These are phyloP conservation scores for Aspergillus sp. DNA, from an alignment of 2,329 filamentous ascomycete species.

Conservation along the genomic window DNA sequence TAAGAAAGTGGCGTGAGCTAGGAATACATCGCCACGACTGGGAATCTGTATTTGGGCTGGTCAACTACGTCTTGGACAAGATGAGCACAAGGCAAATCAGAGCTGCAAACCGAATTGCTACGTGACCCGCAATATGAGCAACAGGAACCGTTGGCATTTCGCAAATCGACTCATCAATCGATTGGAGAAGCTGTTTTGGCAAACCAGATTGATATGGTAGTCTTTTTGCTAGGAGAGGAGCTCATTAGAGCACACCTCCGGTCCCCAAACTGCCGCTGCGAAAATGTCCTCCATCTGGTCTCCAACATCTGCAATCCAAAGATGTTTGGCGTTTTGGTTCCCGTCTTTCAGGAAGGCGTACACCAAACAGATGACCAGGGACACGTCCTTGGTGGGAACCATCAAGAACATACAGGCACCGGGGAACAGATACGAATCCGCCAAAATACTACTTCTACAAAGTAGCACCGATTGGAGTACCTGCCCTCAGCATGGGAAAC, in stretches of 20 bases:
- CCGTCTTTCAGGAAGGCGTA: slow-evolving; percentile 11
- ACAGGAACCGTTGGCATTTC: not conserved
- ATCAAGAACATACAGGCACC: slow-evolving; percentile 5
- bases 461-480: not conserved
- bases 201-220: not conserved
- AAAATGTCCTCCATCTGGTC: slow-evolving; percentile 16
- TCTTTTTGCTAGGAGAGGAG: slow-evolving; percentile 9
- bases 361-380: slow-evolving; percentile 11
- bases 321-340: slow-evolving; percentile 13
- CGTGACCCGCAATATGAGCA: not conserved
- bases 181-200: not conserved
- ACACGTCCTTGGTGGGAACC: slow-evolving; percentile 7
- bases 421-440: slow-evolving; percentile 7
- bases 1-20: slow-evolving; percentile 10
- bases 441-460: slow-evolving; percentile 7
- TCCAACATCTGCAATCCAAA: slow-evolving; percentile 18
- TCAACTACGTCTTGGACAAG: slow-evolving; percentile 18
- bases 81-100: slow-evolving; percentile 3
- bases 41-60: slow-evolving; percentile 13
- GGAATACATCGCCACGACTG: slow-evolving; percentile 3
- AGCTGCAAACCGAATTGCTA: not conserved
- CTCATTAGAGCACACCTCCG: slow-evolving; percentile 13
- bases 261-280: slow-evolving; percentile 13
- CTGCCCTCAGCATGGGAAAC: not conserved
- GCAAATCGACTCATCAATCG: not conserved